phyloP scores from a whole-genome alignment of 2,329 filamentous ascomycete species.

The Chaetomiaceae sp. region DNA sequence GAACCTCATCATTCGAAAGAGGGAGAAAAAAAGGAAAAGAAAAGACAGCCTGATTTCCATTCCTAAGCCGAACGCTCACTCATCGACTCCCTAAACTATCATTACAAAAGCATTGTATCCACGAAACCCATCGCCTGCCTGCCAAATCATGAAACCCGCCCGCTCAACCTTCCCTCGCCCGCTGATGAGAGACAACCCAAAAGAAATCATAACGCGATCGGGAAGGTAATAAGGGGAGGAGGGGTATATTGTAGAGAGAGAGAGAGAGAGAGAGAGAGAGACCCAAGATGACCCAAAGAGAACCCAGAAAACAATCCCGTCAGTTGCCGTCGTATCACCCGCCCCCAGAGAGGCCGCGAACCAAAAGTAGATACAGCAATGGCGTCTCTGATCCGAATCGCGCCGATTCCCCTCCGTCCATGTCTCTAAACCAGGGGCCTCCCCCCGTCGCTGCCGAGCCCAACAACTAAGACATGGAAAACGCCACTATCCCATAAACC shows the following conservation, averaged over 20 bases:
- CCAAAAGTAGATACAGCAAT: background rate
- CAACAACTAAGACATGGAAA: background rate
- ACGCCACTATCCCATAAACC: background rate
- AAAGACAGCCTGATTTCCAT: too few relatives aligned
- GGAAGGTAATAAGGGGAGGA: background rate
- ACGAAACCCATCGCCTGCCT: constrained; percentile 5
- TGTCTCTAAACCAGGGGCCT: background rate
- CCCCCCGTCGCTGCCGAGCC: background rate
- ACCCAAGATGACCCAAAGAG: background rate
- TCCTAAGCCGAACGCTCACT: too few relatives aligned
- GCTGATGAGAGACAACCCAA: background rate
- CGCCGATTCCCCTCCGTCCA: constrained; percentile 2
- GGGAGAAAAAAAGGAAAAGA: too few relatives aligned
- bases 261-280: background rate
- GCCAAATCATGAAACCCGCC: background rate
- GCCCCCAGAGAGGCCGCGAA: too few relatives aligned
- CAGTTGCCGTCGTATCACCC: background rate
- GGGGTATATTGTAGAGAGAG: constrained; percentile 11
- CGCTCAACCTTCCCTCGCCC: background rate
- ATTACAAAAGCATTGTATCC: background rate
- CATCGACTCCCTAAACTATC: too few relatives aligned
- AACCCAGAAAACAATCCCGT: constrained; percentile 1
- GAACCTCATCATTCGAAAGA: too few relatives aligned
- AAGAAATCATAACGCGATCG: background rate
- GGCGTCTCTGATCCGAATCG: background rate